phyloP scores from a whole-genome alignment of 352 stramenopile species.

The Pythium periplocum region DNA sequence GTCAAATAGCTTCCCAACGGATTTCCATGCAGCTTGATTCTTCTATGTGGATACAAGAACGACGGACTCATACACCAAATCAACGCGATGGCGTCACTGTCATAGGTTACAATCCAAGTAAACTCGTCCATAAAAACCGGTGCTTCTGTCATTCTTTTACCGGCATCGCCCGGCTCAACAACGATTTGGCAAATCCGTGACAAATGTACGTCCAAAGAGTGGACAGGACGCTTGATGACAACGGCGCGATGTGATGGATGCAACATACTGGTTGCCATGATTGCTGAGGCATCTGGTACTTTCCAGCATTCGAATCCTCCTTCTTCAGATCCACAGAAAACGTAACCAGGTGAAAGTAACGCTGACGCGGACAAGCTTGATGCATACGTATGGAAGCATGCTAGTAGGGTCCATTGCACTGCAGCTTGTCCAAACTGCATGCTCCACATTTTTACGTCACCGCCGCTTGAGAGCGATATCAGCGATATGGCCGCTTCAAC shows the following conservation, averaged over 20 bases:
- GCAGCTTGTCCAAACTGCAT: conserved; percentile 7
- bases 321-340: conserved; percentile 48
- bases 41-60: conserved; percentile 49
- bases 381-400: conserved; percentile 42
- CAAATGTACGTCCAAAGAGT: conserved; percentile 48
- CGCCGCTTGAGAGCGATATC: conserved; percentile 26
- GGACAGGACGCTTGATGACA: conserved; percentile 36
- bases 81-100: conserved; percentile 34
- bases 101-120: conserved; percentile 51
- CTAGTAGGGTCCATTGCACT: conserved; percentile 29
- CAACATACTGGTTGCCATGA: neutral
- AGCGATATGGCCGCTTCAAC: neutral
- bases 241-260: conserved; percentile 18
- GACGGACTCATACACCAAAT: conserved; percentile 50
- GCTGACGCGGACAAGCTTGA: conserved; percentile 23
- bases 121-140: conserved; percentile 24
- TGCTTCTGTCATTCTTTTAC: conserved; percentile 4
- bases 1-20: conserved; percentile 5
- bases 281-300: conserved; percentile 15
- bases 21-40: conserved; percentile 28
- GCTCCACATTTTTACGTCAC: conserved; percentile 45
- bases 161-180: conserved; percentile 20
- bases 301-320: conserved; percentile 53
- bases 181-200: conserved; percentile 31
- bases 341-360: conserved; percentile 28